phyloP scores from a whole-genome alignment of 805 yeast species.

The Diddensiella caesifluorescens region DNA sequence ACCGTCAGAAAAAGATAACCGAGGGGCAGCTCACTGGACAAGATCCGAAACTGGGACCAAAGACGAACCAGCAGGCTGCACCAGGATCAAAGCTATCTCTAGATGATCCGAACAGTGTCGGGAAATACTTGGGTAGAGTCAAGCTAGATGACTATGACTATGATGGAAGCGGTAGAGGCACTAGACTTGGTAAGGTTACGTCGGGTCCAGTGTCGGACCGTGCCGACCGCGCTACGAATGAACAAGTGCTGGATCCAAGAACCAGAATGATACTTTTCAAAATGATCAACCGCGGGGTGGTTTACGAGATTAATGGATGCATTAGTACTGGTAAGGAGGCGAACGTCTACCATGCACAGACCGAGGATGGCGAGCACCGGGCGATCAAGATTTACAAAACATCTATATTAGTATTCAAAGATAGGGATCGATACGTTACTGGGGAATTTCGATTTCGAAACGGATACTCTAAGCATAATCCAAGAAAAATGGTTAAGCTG shows the following conservation, averaged over 20 bases:
- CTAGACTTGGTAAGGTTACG: slow-evolving; percentile 20
- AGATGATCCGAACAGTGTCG: slow-evolving; percentile 16
- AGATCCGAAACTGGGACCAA: slow-evolving; percentile 8
- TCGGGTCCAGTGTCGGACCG: slow-evolving; percentile 46
- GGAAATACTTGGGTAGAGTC: slow-evolving; percentile 19
- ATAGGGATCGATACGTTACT: slow-evolving; percentile 90
- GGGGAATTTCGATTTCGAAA: slow-evolving; percentile 93
- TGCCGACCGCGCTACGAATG: slow-evolving; percentile 93
- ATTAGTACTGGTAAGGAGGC: slow-evolving; percentile 97
- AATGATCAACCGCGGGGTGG: slow-evolving; percentile 74
- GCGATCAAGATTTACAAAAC: slow-evolving; percentile 96
- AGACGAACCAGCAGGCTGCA: slow-evolving; percentile 10
- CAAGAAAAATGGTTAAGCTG: slow-evolving; percentile 92
- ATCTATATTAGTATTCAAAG: slow-evolving; percentile 93
- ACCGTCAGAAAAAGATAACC: slow-evolving; percentile 11
- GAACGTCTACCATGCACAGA: slow-evolving; percentile 82
- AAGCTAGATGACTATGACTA: slow-evolving; percentile 23
- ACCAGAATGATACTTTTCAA: slow-evolving; percentile 79
- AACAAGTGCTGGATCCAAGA: slow-evolving; percentile 93
- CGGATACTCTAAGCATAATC: slow-evolving; percentile 79
- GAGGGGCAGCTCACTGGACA: slow-evolving; percentile 4
- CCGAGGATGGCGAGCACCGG: slow-evolving; percentile 42
- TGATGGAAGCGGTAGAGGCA: slow-evolving; percentile 20
- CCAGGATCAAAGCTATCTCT: slow-evolving; percentile 1
- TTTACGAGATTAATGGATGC: slow-evolving; percentile 87